Evolutionary conservation across 2,329 filamentous ascomycete genomes (phyloP), one percentile per base, ranked within the genome.

Genomic region (Apiospora koreana): DNA sequence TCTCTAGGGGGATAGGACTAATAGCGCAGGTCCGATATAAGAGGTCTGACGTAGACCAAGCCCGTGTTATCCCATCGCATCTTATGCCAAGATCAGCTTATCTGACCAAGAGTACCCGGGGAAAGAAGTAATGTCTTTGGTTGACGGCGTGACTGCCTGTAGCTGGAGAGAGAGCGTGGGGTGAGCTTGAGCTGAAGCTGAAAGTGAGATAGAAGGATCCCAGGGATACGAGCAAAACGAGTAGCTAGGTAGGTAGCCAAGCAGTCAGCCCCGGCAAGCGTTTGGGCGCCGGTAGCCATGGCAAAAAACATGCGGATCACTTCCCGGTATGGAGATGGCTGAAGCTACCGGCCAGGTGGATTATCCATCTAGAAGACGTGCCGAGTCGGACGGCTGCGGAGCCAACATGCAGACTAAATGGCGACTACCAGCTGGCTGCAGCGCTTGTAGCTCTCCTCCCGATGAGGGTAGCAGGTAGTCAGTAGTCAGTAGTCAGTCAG

Each of bases 291-390:
- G 18, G 54, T 14, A 62, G 6, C 50, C 28, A 31, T 58, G 50
- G 50, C 25, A 4, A 58, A 58, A 58, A 9, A 16, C 25, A 14
- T 25, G 48, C 48, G 48, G 50, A 58, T 58, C 50, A 2, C 25
- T 58, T 58, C 16, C 50, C 50, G 50, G 28, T 21, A 7, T 54
- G 28, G 25, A 28, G 28, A 31, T n/a, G 10, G 54, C 54, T 62
- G 31, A 16, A 62, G 54, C 54, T 62, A 62, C 54, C 54, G 54
- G 54, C 54, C 54, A 38, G 54, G 18, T 62, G 54, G 54, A 62
- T 62, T 31, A 38, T 62, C 54, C 54, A 31, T 38, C 31, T 10
- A n/a, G 28, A 4, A 38, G 31, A 62, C n/a, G 18, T 38, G 54
- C 54, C 54, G 54, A 62, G 54, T 62, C 54, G 54, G 54, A 5